Evolutionary conservation across 108 stramenopile genomes (phyloP), one percentile per base, ranked within the genome.

Genomic region (Fragilaria radians): DNA sequence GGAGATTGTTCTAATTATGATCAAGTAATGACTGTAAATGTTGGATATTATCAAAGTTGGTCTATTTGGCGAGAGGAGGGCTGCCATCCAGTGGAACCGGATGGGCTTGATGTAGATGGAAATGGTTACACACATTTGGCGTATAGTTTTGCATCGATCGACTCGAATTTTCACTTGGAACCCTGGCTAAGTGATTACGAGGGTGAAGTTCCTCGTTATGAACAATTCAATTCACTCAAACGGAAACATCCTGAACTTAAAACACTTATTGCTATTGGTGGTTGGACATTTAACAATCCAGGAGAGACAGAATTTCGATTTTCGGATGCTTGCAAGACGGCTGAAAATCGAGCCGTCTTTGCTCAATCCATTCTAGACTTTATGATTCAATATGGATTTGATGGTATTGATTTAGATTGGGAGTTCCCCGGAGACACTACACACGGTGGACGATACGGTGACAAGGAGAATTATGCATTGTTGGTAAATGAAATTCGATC

Each of bases 351-450:
- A 62, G 59, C 71, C 49, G 62, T 71, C 18, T 76, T 76, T 57
- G 74, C 74, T 26, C 56, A 67, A 50, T 71, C 70, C 53, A 67
- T 62, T 2, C 59, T 71, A 26, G 46, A 70, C 32, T 76, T 76
- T 45, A 67, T 71, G 33, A 11, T 19, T 1, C 67, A 58, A n/a
- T 76, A 76, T 55, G 54, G 68, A 9, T 76, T 76, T 66, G 74
- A 76, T 68, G 74, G 74, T 17, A 64, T 76, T 46, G 74, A 76
- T 48, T 61, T 76, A 46, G 74, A 76, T 54, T 76, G 74, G 74
- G 74, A 76, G 46, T 25, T 66, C 4, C 74, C 74, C 11, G 36
- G 36, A 14, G 36, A 11, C 36, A 47, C 48, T 1, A 67, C 71
- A 26, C 62, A 36, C 50, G 74, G 74, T 7, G 74, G 74, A 26